Base-by-base conservation (phyloP, 352 stramenopile genomes). In the Pythium periplocum region DNA sequence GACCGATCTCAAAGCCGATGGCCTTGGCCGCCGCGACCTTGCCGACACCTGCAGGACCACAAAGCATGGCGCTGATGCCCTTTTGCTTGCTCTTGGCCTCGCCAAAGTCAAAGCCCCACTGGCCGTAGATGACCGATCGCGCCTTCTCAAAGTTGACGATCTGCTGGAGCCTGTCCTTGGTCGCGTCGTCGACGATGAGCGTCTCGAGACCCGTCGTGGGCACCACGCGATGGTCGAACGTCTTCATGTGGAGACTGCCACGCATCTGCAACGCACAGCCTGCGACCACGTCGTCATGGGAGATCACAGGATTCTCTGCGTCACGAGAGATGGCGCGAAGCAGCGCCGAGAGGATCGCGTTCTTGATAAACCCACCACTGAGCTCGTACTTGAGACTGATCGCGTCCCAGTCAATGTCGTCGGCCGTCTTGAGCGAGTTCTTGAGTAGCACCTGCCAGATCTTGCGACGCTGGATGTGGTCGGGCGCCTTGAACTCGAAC, bases 341-440 rank as follows among this genome's bases (percentile, higher is more conserved):
- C 37, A 95, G 68, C 45, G 84, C 81, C 37, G 83, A 91, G 9
- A 95, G 59, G 51, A 96, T 88, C 37, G 86, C 84, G 55, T 96
- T 96, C 70, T 96, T 94, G 68, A 96, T 96, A 62, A 96, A 96
- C 3, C 84, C 86, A 43, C 86, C 86, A 53, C 82, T 93, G 33
- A 96, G 74, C 42, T 96, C 83, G 59, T 95, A 96, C 61, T 95
- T 92, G 48, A 93, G 63, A 9, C 68, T 71, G 41, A 96, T 90
- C 11, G 79, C 70, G 37, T 93, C 83, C 80, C 78, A 94, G 55
- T 94, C 84, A 35, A 96, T 78, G 46, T 81, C 75, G n/a, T 72
- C 51, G 30, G 71, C 61, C n/a, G 66, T 77, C 54, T 76, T 64
- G 33, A 93, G 59, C 35, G 69, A 59, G 45, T 73, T 61, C 37